These are phyloP conservation scores for Plasmodium yoelii DNA, from an alignment of 169 alveolate genomes.

Conservation along the genomic window DNA sequence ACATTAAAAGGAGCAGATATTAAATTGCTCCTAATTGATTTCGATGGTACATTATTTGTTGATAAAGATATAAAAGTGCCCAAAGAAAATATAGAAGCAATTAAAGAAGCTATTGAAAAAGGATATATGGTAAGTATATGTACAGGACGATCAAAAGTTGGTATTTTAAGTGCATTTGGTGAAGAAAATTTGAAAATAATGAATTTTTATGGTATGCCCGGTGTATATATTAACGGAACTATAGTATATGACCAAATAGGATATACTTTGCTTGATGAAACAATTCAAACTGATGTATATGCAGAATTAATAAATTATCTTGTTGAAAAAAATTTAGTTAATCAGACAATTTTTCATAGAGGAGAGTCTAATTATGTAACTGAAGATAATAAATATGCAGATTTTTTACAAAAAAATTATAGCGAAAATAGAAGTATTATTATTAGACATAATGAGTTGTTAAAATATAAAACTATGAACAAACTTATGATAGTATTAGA, in stretches of 20 bases:
- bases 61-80: constrained; percentile 69
- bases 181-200: constrained; percentile 74
- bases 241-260: constrained; percentile 71
- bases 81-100: constrained; percentile 71
- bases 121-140: constrained; percentile 72
- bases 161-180: constrained; percentile 75
- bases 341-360: constrained; percentile 68
- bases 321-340: constrained; percentile 45
- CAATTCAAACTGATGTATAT: constrained; percentile 68
- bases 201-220: constrained; percentile 75
- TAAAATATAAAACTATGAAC: constrained; percentile 60
- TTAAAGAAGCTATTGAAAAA: constrained; percentile 60
- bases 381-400: constrained; percentile 71
- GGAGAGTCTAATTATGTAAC: constrained; percentile 74
- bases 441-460: constrained; percentile 66
- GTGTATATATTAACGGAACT: constrained; percentile 72
- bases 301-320: constrained; percentile 59
- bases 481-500: constrained; percentile 63
- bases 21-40: constrained; percentile 48
- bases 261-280: constrained; percentile 55
- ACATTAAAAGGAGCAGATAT: constrained; percentile 61
- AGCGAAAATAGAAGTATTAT: constrained; percentile 71
- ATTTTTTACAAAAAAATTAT: constrained; percentile 58
- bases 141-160: constrained; percentile 68
- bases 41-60: constrained; percentile 71